Base-by-base conservation (phyloP, 148 eudicot species). In the Linanthus parryae region DNA sequence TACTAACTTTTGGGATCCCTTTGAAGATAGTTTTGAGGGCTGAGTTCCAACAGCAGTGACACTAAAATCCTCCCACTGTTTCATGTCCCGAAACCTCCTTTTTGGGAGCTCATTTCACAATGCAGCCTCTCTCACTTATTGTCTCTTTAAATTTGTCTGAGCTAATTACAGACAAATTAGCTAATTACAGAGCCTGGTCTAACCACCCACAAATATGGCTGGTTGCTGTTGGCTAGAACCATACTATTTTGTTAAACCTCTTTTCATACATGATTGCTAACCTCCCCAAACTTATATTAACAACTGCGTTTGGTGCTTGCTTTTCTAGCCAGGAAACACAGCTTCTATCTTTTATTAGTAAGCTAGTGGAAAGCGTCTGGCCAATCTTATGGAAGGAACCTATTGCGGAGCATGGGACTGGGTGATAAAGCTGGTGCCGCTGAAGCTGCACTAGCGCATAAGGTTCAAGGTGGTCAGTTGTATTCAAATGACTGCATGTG, bases 31-130 rank as follows among this genome's bases (percentile, higher is more conserved):
- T 62, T 27, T 69, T 68, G 14, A 62, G 16, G 5, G 52, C 50
- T 3, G 68, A 62, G 31, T 68, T 68, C 73, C 68, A 62, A 9
- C 72, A 63, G 26, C 73, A 68, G 29, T 68, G 68, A 17, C 49
- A 56, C 63, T 40, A 67, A 43, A 59, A 67, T 1, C 57, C 62
- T 3, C 62, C 63, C 0, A 62, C 21, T 12, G 73, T 42, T 2
- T 16, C 18, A 46, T 70, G 65, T 17, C 58, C 53, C 9, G 57
- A 33, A 1, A 63, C 64, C 23, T 52, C 23, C 44, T 52, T 54
- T 16, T 68, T 67, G 1, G 68, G 59, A 8, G 56, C 64, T 68
- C 73, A 69, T 12, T 58, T 52, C 5, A 57, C 48, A 2, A 69
- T 49, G 4, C 22, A 21, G 3, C 73, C 73, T 57, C 64, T 56